These are phyloP conservation scores for Phialophora expanda DNA, from an alignment of 2,329 filamentous ascomycete species.

Conservation along the genomic window DNA sequence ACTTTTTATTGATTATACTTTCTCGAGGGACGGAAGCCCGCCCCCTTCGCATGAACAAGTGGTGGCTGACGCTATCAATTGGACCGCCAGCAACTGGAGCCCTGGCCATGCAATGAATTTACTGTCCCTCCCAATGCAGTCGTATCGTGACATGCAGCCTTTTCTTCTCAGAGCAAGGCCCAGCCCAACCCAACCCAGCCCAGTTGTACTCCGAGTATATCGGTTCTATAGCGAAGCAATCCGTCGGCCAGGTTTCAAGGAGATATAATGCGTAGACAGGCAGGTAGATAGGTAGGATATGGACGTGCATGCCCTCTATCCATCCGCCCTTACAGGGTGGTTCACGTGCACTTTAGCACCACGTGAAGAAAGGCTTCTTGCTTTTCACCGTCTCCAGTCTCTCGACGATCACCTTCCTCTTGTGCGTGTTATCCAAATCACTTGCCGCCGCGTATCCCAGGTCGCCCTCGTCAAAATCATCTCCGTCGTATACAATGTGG, in stretches of 20 bases:
- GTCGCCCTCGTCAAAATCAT: conserved; percentile 81
- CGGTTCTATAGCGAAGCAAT: not conserved
- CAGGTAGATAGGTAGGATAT: not conserved
- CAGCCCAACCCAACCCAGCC: not conserved
- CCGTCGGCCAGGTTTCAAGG: not conserved
- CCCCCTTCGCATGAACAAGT: not conserved
- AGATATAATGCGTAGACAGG: not conserved
- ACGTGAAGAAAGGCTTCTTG: conserved; percentile 82
- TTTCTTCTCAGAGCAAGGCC: not conserved
- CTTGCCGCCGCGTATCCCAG: conserved; percentile 92
- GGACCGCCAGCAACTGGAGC: not conserved
- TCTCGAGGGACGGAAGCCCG: not conserved
- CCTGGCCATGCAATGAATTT: not conserved
- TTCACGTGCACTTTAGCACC: conserved; percentile 12
- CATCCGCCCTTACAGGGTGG: not conserved
- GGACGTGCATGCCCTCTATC: not conserved
- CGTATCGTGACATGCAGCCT: not conserved
- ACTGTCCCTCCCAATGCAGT: not conserved
- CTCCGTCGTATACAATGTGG: conserved; percentile 51
- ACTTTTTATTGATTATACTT: not conserved
- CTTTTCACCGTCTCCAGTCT: conserved; percentile 93
- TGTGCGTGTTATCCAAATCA: conserved; percentile 82
- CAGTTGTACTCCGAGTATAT: not conserved
- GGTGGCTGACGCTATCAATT: not conserved
- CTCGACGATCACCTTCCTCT: conserved; percentile 95